Percentiles rank a stretch among this genome's conserved stretches.
Evolutionary conservation across 192 early-diverging fungal genomes (phyloP).

Genomic region (Rhizophagus sp.): DNA sequence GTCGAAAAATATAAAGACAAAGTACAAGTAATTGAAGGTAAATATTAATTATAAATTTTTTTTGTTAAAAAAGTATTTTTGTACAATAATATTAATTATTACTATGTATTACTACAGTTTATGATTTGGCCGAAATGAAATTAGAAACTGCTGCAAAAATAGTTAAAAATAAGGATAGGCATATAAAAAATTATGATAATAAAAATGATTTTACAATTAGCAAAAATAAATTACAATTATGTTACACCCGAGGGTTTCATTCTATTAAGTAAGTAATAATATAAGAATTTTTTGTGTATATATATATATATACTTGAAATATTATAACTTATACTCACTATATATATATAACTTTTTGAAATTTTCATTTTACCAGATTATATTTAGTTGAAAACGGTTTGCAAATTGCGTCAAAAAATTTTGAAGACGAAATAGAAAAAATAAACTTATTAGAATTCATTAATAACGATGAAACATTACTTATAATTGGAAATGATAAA

Average conservation of each 20-base stretch:
- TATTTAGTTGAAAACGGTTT: background rate
- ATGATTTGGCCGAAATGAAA: background rate
- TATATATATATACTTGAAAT: no score
- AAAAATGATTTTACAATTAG: background rate
- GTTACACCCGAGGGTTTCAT: background rate
- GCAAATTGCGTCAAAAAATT: background rate
- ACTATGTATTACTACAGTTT: background rate
- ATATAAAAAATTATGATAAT: background rate
- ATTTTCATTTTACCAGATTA: background rate
- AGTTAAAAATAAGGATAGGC: background rate
- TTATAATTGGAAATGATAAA: background rate
- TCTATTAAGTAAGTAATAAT: background rate
- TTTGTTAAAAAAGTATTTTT: background rate
- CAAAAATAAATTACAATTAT: background rate
- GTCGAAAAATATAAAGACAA: background rate
- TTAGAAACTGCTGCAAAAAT: background rate
- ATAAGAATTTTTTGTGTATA: no score
- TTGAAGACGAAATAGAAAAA: background rate
- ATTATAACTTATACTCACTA: no score
- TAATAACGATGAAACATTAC: background rate
- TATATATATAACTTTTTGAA: background rate
- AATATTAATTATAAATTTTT: background rate
- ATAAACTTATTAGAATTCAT: background rate
- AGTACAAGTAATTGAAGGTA: background rate
- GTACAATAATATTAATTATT: background rate